A percentile compares a stretch with the other conserved stretches of the same genome.
Conservation (phyloP, 1,139 yeast species). For the Yamadazyma diddensiae region DNA sequence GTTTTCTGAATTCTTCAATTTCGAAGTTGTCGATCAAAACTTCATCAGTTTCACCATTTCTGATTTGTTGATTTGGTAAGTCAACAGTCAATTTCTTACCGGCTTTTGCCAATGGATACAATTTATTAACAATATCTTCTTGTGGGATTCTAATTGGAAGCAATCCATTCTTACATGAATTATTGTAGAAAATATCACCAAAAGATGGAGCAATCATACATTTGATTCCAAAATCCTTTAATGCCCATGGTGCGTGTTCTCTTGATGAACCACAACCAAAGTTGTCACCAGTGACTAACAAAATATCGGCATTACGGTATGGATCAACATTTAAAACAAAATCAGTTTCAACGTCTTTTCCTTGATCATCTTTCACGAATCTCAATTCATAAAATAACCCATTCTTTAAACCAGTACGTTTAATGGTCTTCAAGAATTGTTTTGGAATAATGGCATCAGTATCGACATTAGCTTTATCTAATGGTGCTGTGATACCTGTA, state of each 20-base stretch:
- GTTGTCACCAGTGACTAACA: conserved; percentile 93
- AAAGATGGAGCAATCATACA: conserved; percentile 96
- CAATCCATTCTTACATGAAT: conserved; percentile 92
- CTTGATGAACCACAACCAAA: conserved; percentile 99
- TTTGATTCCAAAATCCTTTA: conserved; percentile 94
- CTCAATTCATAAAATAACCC: conserved; percentile 93
- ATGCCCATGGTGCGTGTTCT: conserved; percentile 99
- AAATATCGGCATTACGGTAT: conserved; percentile 72
- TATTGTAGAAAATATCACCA: conserved; percentile 96
- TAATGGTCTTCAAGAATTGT: conserved; percentile 94
- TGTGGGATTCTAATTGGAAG: conserved; percentile 86
- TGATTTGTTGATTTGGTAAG: conserved; percentile 79
- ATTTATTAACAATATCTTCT: conserved; percentile 63
- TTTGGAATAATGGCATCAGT: conserved; percentile 98
- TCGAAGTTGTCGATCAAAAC: conserved; percentile 80
- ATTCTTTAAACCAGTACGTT: conserved; percentile 85
- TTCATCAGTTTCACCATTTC: conserved; percentile 61
- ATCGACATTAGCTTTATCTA: conserved; percentile 92
- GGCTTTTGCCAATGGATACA: conserved; percentile 73
- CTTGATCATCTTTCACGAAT: conserved; percentile 63
- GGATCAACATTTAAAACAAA: conserved; percentile 85
- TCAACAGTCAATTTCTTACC: conserved; percentile 77
- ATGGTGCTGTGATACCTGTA: conserved; percentile 88
- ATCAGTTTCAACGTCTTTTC: conserved; percentile 80
- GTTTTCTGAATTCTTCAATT: conserved; percentile 88